Percentiles rank a stretch among this genome's conserved stretches.
phyloP scores from a whole-genome alignment of 345 rosid genomes.

The Hibiscus mutabilis region DNA sequence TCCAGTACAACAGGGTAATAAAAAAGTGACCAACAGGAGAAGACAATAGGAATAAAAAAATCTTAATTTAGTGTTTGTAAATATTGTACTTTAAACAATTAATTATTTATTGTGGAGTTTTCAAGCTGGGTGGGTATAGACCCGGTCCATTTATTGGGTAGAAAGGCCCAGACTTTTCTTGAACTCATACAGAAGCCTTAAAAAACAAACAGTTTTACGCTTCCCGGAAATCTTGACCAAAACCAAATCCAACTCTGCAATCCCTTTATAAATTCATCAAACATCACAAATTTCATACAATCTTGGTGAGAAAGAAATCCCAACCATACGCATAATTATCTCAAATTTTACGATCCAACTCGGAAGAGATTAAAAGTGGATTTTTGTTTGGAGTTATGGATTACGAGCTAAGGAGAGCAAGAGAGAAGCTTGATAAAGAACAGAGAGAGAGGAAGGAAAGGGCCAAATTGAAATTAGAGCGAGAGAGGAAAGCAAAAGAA shows the following conservation, averaged over 20 bases:
- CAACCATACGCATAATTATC: background rate
- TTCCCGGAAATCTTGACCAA: background rate
- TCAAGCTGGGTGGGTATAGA: background rate
- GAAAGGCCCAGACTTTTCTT: too few species aligned
- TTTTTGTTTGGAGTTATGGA: conserved; percentile 42
- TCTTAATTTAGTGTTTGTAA: too few species aligned
- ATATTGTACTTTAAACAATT: too few species aligned
- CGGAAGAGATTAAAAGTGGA: background rate
- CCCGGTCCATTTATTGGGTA: too few species aligned
- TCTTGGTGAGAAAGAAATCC: background rate
- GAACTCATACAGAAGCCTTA: too few species aligned
- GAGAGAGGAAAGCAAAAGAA: conserved; percentile 68
- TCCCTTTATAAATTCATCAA: too few species aligned
- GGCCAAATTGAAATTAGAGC: conserved; percentile 56
- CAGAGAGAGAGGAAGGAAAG: conserved; percentile 77
- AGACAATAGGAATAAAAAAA: too few species aligned
- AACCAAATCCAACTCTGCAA: too few species aligned
- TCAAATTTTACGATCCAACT: background rate
- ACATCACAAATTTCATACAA: background rate
- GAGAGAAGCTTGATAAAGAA: conserved; percentile 87
- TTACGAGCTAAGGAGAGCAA: conserved; percentile 84
- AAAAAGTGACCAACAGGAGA: too few species aligned
- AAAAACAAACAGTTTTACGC: too few species aligned
- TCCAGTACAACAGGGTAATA: too few species aligned
- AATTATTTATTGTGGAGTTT: too few species aligned